phyloP scores from a whole-genome alignment of 495 filamentous ascomycete genomes.

The Cercophora newfieldiana region DNA sequence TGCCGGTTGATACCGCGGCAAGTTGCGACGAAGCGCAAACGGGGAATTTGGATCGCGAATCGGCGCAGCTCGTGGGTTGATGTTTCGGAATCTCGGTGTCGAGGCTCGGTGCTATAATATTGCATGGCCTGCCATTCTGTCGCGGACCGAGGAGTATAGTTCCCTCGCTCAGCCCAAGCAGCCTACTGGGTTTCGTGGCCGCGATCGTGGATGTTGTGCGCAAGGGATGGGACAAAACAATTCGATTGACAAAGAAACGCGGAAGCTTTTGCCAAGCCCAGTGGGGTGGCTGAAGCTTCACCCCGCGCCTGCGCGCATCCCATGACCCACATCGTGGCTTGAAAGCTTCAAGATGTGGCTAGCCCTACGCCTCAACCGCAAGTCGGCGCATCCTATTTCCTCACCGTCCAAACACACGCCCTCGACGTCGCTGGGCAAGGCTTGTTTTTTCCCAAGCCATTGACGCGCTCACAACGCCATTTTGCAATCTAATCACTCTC shows the following conservation, averaged over 20 bases:
- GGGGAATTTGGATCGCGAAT: neutral
- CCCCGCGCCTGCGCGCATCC: neutral
- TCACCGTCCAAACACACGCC: slow-evolving; percentile 1
- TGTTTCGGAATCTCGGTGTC: neutral
- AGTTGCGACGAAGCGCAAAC: neutral
- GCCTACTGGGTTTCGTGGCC: neutral
- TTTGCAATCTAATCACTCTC: neutral
- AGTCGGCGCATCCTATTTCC: neutral
- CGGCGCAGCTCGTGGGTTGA: neutral
- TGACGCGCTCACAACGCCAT: neutral
- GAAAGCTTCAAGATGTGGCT: slow-evolving; percentile 7
- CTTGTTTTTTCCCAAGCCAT: slow-evolving; percentile 1
- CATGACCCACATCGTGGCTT: slow-evolving; percentile 1
- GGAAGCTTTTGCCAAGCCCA: neutral
- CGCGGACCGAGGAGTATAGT: neutral
- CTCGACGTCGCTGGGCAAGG: neutral
- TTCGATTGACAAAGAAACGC: neutral
- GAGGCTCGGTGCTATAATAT: neutral
- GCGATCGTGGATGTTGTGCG: neutral
- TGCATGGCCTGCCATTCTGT: slow-evolving; percentile 5
- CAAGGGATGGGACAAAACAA: neutral
- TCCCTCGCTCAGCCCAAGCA: neutral
- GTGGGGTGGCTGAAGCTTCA: slow-evolving; percentile 8
- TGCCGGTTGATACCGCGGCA: too few relatives aligned
- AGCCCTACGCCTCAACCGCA: neutral